Evolutionary conservation across 2,329 filamentous ascomycete species (phyloP).

Genomic region (Neofusicoccum parvum): DNA sequence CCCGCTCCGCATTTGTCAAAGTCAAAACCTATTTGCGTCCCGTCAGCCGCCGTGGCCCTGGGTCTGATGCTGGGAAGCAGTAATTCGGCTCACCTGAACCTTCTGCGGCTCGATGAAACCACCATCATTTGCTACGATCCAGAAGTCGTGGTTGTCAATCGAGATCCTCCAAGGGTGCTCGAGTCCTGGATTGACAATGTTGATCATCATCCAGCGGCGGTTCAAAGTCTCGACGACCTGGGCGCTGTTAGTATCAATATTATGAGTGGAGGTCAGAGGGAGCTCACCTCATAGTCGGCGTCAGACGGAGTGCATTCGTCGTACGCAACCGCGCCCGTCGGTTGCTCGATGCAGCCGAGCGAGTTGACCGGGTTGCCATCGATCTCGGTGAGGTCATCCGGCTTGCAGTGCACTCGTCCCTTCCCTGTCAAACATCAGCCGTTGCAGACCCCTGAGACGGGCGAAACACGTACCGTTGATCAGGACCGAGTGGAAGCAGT

Average conservation of each 20-base stretch:
- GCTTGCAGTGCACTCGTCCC: conserved; percentile 26
- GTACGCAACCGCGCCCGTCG: conserved; percentile 24
- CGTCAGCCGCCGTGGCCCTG: background rate
- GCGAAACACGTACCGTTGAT: conserved; percentile 22
- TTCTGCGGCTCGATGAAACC: conserved; percentile 25
- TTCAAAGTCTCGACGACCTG: conserved; percentile 24
- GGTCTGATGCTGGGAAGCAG: background rate
- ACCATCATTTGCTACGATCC: conserved; percentile 26
- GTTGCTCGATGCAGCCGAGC: conserved; percentile 23
- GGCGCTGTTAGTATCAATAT: background rate
- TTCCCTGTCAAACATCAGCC: conserved; percentile 18
- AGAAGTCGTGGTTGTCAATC: conserved; percentile 26
- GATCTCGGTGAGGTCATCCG: conserved; percentile 20
- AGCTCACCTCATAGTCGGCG: conserved; percentile 19
- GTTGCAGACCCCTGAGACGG: background rate
- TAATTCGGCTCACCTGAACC: conserved; percentile 2
- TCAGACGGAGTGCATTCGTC: conserved; percentile 22
- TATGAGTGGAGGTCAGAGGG: background rate
- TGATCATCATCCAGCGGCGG: conserved; percentile 25
- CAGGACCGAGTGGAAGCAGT: conserved; percentile 24
- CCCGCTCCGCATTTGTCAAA: conserved; percentile 24
- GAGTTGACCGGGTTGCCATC: conserved; percentile 23
- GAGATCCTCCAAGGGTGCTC: conserved; percentile 25
- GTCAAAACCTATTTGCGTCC: conserved; percentile 17
- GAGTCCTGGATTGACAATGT: conserved; percentile 24